These are phyloP conservation scores for Fraxinus pennsylvanica DNA, from an alignment of 257 asterid genomes.

Conservation along the genomic window DNA sequence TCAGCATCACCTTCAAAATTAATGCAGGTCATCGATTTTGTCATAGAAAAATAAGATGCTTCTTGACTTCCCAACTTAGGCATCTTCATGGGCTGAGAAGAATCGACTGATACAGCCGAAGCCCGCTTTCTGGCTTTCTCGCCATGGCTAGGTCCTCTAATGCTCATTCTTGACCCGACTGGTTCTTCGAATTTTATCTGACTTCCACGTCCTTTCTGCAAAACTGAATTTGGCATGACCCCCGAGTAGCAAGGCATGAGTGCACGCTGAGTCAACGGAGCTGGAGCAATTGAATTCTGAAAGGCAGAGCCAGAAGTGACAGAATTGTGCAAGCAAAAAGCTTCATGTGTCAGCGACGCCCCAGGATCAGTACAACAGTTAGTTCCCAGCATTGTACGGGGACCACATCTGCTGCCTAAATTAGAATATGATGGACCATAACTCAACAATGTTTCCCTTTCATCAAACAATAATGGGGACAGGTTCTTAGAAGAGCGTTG, in stretches of 20 bases:
- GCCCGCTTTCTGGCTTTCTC: slow-evolving; percentile 38
- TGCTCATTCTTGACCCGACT: slow-evolving; percentile 22
- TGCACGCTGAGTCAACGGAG: slow-evolving; percentile 26
- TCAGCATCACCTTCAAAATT: slow-evolving; percentile 27
- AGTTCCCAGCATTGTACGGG: slow-evolving; percentile 31
- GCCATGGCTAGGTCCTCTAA: slow-evolving; percentile 28
- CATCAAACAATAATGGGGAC: slow-evolving; percentile 33
- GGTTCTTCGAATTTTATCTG: slow-evolving; percentile 30
- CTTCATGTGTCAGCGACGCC: slow-evolving; percentile 29
- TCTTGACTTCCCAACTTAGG: slow-evolving; percentile 37
- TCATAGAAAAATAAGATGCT: slow-evolving; percentile 24
- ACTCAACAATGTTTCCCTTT: slow-evolving; percentile 30
- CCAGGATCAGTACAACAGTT: slow-evolving; percentile 31
- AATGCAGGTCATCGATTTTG: slow-evolving; percentile 23
- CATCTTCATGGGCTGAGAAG: slow-evolving; percentile 35
- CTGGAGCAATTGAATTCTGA: slow-evolving; percentile 33
- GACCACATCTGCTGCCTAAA: slow-evolving; percentile 29
- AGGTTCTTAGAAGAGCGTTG: slow-evolving; percentile 37
- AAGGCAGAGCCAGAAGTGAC: slow-evolving; percentile 24
- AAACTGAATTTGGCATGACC: slow-evolving; percentile 26
- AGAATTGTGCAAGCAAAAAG: slow-evolving; percentile 25
- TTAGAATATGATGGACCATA: slow-evolving; percentile 30
- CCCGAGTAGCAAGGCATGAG: slow-evolving; percentile 36
- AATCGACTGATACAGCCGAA: slow-evolving; percentile 33
- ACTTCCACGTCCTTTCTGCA: slow-evolving; percentile 31